These are phyloP conservation scores for Aspergillus intermedius DNA, from an alignment of 2,329 filamentous ascomycete species.

Conservation along the genomic window DNA sequence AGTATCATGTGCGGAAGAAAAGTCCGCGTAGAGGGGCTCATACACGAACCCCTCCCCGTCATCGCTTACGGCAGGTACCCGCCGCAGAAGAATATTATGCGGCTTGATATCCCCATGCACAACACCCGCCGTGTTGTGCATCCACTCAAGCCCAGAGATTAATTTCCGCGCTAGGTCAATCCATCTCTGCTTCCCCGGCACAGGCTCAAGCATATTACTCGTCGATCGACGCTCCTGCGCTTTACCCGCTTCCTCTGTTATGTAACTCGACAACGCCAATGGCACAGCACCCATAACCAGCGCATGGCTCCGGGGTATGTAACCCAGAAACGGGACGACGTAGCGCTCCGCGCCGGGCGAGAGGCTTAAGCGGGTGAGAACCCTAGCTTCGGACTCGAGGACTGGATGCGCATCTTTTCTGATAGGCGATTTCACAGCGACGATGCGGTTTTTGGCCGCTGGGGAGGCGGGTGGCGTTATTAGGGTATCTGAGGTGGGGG, in stretches of 20 bases:
- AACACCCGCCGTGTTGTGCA: conserved; percentile 35
- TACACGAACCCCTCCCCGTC: conserved; percentile 24
- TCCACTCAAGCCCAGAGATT: conserved; percentile 37
- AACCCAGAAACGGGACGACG: conserved; percentile 42
- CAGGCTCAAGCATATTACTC: conserved; percentile 40
- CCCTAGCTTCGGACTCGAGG: conserved; percentile 37
- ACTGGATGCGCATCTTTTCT: conserved; percentile 36
- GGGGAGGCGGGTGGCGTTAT: conserved; percentile 34
- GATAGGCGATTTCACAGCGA: conserved; percentile 41
- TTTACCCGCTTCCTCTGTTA: conserved; percentile 27
- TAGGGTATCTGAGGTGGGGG: conserved; percentile 4
- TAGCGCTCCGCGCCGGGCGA: conserved; percentile 27
- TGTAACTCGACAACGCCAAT: conserved; percentile 36
- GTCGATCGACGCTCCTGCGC: conserved; percentile 30
- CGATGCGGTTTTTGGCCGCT: conserved; percentile 21
- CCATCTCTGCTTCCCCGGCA: conserved; percentile 37
- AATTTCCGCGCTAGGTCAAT: conserved; percentile 34
- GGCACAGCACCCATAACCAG: conserved; percentile 43
- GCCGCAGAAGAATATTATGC: conserved; percentile 37
- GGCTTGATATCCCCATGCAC: conserved; percentile 46
- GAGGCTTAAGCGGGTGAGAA: conserved; percentile 33
- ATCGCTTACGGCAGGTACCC: conserved; percentile 9
- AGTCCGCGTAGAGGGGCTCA: conserved; percentile 40
- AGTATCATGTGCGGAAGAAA: conserved; percentile 35
- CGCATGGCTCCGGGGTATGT: conserved; percentile 30